Percentiles rank a stretch among this genome's conserved stretches.
These are phyloP conservation scores for Blumeria graminis DNA, from an alignment of 2,329 filamentous ascomycete genomes.

Conservation along the genomic window DNA sequence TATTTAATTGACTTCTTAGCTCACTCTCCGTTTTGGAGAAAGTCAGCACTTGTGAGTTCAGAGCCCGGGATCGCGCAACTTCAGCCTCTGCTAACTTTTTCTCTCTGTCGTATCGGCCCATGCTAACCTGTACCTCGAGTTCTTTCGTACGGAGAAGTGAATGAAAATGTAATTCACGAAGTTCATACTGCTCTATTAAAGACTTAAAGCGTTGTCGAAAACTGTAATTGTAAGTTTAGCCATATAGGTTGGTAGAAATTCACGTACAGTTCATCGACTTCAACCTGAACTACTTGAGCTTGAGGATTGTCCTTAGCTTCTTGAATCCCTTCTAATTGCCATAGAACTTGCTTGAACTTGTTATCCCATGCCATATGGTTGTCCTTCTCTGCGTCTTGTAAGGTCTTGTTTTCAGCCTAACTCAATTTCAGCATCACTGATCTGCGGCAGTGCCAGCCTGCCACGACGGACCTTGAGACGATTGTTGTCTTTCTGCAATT, in stretches of 20 bases:
- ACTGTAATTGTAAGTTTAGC: constrained; percentile 27
- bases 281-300: constrained; percentile 59
- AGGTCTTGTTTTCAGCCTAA: constrained; percentile 76
- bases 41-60: constrained; percentile 78
- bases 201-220: constrained; percentile 79
- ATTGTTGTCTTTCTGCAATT: constrained; percentile 92
- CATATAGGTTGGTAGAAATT: not conserved
- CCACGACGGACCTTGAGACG: constrained; percentile 55
- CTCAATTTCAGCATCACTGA: constrained; percentile 8
- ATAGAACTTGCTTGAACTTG: constrained; percentile 55
- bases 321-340: constrained; percentile 72
- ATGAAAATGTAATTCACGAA: constrained; percentile 84
- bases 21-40: constrained; percentile 94
- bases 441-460: not conserved
- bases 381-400: constrained; percentile 65
- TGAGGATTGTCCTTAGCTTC: constrained; percentile 66
- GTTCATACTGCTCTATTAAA: constrained; percentile 87
- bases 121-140: constrained; percentile 78
- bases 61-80: constrained; percentile 51
- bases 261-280: constrained; percentile 33
- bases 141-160: constrained; percentile 83
- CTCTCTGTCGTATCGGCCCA: constrained; percentile 71
- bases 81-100: constrained; percentile 73
- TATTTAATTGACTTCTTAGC: constrained; percentile 80
- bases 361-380: constrained; percentile 67